These are phyloP conservation scores for Acanthochlamys bracteata DNA, from an alignment of 106 monocot genomes.

Conservation along the genomic window DNA sequence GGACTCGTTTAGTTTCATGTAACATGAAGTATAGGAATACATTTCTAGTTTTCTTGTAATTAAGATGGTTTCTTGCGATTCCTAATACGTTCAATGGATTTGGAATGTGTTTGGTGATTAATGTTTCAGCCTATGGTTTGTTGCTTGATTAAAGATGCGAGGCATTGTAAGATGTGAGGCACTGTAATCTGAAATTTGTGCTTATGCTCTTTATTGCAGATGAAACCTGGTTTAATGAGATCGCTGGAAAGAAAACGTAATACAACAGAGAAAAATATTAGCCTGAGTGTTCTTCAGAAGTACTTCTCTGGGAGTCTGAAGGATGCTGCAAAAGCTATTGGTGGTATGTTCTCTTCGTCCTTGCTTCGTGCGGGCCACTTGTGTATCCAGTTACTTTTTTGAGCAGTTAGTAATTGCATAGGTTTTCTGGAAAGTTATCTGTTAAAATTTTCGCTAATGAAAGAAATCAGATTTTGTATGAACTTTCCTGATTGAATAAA, in stretches of 20 bases:
- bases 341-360: conserved; percentile 39
- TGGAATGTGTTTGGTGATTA: no score
- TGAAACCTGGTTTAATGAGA: conserved; percentile 16
- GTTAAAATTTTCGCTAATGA: no score
- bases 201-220: conserved; percentile 17
- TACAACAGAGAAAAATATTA: conserved; percentile 71
- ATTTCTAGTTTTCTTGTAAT: no score
- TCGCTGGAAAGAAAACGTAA: conserved; percentile 54
- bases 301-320: conserved; percentile 97
- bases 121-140: no score
- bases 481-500: background rate
- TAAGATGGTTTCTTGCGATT: no score
- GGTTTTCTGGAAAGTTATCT: no score
- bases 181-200: background rate
- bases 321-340: conserved; percentile 86
- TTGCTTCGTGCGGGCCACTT: background rate
- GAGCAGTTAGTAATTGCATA: no score
- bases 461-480: background rate
- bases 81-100: no score
- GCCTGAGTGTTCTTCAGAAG: conserved; percentile 74
- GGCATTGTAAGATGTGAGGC: no score
- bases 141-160: background rate
- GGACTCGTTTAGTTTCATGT: no score
- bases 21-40: no score
- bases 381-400: background rate